Evolutionary conservation across 305 asterid genomes (phyloP).

Genomic region (Withania somnifera): DNA sequence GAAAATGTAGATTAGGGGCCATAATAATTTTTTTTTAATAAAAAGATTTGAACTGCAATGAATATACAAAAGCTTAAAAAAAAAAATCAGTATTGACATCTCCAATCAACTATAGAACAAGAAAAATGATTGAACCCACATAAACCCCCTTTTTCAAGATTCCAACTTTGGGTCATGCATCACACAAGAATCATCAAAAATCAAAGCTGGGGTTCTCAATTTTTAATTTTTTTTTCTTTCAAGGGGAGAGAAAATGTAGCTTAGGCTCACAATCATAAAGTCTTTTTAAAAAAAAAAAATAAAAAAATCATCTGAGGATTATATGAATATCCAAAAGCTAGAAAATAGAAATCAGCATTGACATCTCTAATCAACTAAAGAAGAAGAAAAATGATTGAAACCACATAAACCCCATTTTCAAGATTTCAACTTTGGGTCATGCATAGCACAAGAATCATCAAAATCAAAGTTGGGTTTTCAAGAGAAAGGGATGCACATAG

Average conservation of each 20-base stretch:
- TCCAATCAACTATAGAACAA: background rate
- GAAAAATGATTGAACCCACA: background rate
- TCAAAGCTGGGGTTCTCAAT: background rate
- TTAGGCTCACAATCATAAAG: too few relatives aligned
- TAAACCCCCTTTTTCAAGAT: background rate
- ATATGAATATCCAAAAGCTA: too few relatives aligned
- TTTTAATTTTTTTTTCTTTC: background rate
- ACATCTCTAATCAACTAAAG: too few relatives aligned
- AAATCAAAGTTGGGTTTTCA: too few relatives aligned
- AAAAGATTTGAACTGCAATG: background rate
- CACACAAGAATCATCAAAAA: constrained; percentile 1
- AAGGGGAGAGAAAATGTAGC: background rate
- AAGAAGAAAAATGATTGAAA: too few relatives aligned
- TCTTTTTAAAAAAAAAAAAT: too few relatives aligned
- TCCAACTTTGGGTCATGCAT: background rate
- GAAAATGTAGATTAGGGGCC: background rate
- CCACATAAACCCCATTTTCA: too few relatives aligned
- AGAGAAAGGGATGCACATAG: background rate
- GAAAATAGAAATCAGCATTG: too few relatives aligned
- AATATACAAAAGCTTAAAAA: background rate
- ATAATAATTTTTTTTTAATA: background rate
- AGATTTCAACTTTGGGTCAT: too few relatives aligned
- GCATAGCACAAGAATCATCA: too few relatives aligned
- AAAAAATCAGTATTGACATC: background rate
- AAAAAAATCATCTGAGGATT: too few relatives aligned